These are phyloP conservation scores for Dactylis glomerata DNA, from an alignment of 176 grass and related monocot genomes.

Conservation along the genomic window DNA sequence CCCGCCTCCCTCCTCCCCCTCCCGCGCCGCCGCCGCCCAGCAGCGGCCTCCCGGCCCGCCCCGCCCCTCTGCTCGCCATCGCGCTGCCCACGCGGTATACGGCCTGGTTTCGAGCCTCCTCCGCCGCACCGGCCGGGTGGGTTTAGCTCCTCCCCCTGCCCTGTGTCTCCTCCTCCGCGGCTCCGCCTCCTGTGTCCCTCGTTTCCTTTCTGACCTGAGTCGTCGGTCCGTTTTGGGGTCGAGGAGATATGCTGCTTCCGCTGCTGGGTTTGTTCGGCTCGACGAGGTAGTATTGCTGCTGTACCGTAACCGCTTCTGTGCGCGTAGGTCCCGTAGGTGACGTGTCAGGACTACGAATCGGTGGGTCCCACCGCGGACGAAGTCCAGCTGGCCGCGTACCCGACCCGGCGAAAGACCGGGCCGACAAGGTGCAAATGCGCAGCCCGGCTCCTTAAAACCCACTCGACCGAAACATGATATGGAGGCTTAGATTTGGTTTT, in stretches of 20 bases:
- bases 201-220: slow-evolving; percentile 18
- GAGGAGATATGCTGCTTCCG: neutral
- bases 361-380: neutral
- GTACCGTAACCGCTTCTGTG: slow-evolving; percentile 7
- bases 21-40: slow-evolving; percentile 24
- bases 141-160: neutral
- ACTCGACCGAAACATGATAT: neutral
- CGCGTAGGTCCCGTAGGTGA: neutral
- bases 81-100: neutral
- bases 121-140: neutral
- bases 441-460: neutral
- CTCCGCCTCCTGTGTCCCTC: neutral
- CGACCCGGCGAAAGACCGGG: neutral
- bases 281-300: neutral
- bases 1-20: slow-evolving; percentile 34
- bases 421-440: neutral
- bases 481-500: neutral
- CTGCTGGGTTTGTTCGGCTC: slow-evolving; percentile 21
- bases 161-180: neutral
- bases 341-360: neutral
- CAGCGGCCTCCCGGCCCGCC: slow-evolving; percentile 46
- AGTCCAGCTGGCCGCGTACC: slow-evolving; percentile 6
- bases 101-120: neutral
- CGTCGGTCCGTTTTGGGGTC: slow-evolving; percentile 12
- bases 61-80: slow-evolving; percentile 36